A percentile compares a stretch with the other conserved stretches of the same genome.
phyloP scores from a whole-genome alignment of 495 filamentous ascomycete genomes.

The Aspergillus homomorphus region DNA sequence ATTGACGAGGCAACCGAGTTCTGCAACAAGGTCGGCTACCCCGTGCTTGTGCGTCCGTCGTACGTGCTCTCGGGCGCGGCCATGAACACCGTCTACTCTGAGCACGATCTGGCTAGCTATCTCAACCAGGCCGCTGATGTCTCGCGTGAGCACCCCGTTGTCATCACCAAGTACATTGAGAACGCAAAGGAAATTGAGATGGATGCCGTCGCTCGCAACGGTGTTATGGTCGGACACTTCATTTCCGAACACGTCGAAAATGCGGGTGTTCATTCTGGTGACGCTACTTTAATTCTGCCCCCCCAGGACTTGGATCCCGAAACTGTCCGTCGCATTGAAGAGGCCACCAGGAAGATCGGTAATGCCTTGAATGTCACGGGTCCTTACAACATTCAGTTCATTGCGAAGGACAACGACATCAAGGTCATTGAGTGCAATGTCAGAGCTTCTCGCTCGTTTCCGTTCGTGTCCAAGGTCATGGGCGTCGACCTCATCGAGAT shows the following conservation, averaged over 20 bases:
- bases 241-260: conserved; percentile 97
- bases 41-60: conserved; percentile 91
- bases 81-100: conserved; percentile 97
- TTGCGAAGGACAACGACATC: conserved; percentile 98
- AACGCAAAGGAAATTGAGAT: conserved; percentile 97
- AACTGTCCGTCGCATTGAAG: conserved; percentile 86
- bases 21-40: conserved; percentile 85
- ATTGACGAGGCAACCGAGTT: conserved; percentile 83
- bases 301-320: conserved; percentile 90
- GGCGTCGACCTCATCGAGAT: conserved; percentile 97
- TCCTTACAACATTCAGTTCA: conserved; percentile 98
- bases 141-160: conserved; percentile 96
- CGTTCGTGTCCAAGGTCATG: conserved; percentile 99
- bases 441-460: conserved; percentile 91
- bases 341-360: conserved; percentile 93
- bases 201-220: conserved; percentile 86
- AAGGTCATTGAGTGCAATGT: conserved; percentile 99
- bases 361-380: conserved; percentile 94
- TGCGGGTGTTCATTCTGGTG: conserved; percentile 96
- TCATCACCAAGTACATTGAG: conserved; percentile 98
- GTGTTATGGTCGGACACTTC: conserved; percentile 86
- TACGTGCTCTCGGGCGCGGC: conserved; percentile 97
- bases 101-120: conserved; percentile 86
- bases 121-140: conserved; percentile 85
- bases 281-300: conserved; percentile 93